phyloP scores from a whole-genome alignment of 495 filamentous ascomycete species.

The Penicilliopsis zonata region DNA sequence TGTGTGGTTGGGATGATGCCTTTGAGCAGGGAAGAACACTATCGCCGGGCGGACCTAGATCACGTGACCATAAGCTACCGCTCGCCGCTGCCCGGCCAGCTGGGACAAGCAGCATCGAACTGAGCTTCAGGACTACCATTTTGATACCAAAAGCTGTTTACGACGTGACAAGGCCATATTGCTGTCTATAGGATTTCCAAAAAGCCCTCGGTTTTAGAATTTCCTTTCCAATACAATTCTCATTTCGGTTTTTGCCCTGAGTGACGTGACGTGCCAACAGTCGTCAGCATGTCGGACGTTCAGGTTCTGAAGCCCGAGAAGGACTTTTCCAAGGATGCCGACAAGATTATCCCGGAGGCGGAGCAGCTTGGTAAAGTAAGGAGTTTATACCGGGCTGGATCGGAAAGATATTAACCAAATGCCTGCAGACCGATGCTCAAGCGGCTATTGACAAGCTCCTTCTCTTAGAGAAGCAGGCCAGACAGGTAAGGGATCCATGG shows the following conservation, averaged over 20 bases:
- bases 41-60: too few relatives aligned
- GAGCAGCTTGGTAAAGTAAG: constrained; percentile 74
- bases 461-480: constrained; percentile 83
- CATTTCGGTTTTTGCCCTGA: constrained; percentile 1
- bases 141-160: too few relatives aligned
- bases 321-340: constrained; percentile 81
- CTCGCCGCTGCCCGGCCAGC: too few relatives aligned
- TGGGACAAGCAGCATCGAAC: too few relatives aligned
- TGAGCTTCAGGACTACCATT: too few relatives aligned
- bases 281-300: constrained; percentile 47
- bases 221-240: not conserved
- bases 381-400: not conserved
- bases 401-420: constrained; percentile 6
- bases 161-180: too few relatives aligned
- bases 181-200: too few relatives aligned
- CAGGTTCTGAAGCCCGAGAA: constrained; percentile 53
- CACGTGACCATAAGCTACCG: too few relatives aligned
- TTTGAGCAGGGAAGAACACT: too few relatives aligned
- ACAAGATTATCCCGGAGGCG: constrained; percentile 81
- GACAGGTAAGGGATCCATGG: constrained; percentile 53
- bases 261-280: constrained; percentile 6
- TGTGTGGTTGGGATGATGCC: too few relatives aligned
- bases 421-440: constrained; percentile 57
- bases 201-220: too few relatives aligned
- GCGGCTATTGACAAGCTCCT: constrained; percentile 88